phyloP scores from a whole-genome alignment of 257 asterid species.

The Nyctanthes arbortristis region DNA sequence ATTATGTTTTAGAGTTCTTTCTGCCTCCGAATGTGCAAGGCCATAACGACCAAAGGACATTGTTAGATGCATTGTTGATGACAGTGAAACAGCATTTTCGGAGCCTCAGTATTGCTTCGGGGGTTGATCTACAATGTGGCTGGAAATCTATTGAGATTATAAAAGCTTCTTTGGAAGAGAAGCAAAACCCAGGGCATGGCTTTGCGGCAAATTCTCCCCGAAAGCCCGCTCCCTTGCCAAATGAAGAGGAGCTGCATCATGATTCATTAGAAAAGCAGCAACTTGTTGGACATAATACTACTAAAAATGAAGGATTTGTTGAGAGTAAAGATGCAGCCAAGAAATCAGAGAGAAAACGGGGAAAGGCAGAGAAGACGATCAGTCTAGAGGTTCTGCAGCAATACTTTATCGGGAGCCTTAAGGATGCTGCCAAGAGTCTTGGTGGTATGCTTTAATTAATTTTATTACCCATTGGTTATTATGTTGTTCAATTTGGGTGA shows the following conservation, averaged over 20 bases:
- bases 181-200: conserved; percentile 39
- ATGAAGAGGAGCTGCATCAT: conserved; percentile 34
- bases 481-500: neutral
- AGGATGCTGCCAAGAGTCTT: conserved; percentile 93
- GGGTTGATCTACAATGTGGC: conserved; percentile 64
- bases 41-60: conserved; percentile 47
- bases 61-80: conserved; percentile 67
- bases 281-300: conserved; percentile 31
- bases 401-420: conserved; percentile 85
- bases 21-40: conserved; percentile 53
- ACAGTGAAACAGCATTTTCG: conserved; percentile 77
- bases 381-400: conserved; percentile 91
- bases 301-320: conserved; percentile 37
- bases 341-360: conserved; percentile 79
- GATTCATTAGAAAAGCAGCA: conserved; percentile 42
- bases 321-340: conserved; percentile 48
- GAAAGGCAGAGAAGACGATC: conserved; percentile 88
- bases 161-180: conserved; percentile 48
- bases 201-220: conserved; percentile 42
- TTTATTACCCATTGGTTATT: conserved; percentile 5
- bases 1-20: conserved; percentile 75
- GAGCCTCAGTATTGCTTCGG: conserved; percentile 86
- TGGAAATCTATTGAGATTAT: conserved; percentile 74
- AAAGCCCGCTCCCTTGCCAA: conserved; percentile 35
- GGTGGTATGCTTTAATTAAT: conserved; percentile 62